Conservation (phyloP, 2,329 filamentous ascomycete genomes). For the Pseudocercospora crystallina region DNA sequence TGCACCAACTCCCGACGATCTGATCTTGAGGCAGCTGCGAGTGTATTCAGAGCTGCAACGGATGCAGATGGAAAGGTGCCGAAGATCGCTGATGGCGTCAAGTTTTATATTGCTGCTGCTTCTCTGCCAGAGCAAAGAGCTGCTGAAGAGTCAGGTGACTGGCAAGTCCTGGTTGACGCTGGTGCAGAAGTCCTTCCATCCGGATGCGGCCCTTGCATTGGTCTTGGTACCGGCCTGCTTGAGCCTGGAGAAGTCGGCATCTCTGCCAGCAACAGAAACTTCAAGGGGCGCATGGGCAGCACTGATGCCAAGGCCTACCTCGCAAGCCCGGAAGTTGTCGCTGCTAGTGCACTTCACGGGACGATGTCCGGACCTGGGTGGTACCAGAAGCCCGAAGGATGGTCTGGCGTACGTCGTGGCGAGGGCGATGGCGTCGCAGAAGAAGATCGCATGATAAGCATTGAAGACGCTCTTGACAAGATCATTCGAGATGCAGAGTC, state of each 20-base stretch:
- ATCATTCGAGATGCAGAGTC: conserved; percentile 68
- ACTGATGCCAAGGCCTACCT: conserved; percentile 80
- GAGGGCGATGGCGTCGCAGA: conserved; percentile 67
- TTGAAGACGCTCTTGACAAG: conserved; percentile 70
- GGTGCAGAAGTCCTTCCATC: conserved; percentile 71
- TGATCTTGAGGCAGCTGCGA: conserved; percentile 77
- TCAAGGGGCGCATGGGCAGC: conserved; percentile 86
- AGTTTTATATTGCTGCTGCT: conserved; percentile 88
- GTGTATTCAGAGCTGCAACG: conserved; percentile 78
- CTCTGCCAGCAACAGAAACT: conserved; percentile 81
- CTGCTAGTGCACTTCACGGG: conserved; percentile 77
- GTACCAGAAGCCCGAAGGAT: conserved; percentile 71
- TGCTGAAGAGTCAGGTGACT: conserved; percentile 79
- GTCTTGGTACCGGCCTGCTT: conserved; percentile 74
- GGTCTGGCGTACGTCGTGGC: conserved; percentile 66
- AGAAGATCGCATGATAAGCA: conserved; percentile 64
- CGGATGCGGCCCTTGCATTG: conserved; percentile 84
- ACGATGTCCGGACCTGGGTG: conserved; percentile 73
- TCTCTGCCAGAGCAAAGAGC: conserved; percentile 73
- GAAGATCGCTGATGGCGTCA: conserved; percentile 72
- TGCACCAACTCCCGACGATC: conserved; percentile 86
- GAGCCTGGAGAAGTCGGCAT: conserved; percentile 87
- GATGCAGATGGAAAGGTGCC: conserved; percentile 61
- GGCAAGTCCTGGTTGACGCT: conserved; percentile 77
- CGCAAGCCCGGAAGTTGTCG: conserved; percentile 85